These are phyloP conservation scores for Tetrahymena borealis DNA, from an alignment of 73 alveolate genomes.

Conservation along the genomic window DNA sequence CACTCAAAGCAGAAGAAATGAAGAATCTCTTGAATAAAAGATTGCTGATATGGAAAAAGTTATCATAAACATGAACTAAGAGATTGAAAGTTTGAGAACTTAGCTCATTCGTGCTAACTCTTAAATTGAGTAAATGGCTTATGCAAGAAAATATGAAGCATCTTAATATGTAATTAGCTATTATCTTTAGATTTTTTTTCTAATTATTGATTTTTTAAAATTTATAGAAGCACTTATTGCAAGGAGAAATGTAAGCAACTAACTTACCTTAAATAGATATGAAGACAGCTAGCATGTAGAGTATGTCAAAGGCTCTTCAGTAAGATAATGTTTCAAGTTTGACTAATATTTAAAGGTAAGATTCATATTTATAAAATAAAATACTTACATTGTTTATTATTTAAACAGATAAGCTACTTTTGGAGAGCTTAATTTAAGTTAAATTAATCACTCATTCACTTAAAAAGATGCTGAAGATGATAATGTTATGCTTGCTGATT, in stretches of 20 bases:
- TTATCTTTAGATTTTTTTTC: background rate
- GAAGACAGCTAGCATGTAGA: background rate
- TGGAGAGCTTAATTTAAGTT: background rate
- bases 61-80: background rate
- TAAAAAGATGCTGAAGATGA: background rate
- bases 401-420: background rate
- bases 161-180: background rate
- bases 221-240: background rate
- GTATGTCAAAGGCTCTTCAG: background rate
- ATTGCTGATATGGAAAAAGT: background rate
- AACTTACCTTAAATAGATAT: background rate
- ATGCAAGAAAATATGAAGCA: background rate
- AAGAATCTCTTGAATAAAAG: background rate
- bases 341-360: background rate
- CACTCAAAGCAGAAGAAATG: background rate
- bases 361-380: background rate
- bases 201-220: background rate
- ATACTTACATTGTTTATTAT: background rate
- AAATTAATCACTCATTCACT: background rate
- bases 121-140: background rate
- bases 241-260: background rate
- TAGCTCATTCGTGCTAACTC: background rate
- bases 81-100: background rate
- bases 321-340: background rate
- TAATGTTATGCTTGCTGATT: background rate